Percentiles rank a stretch among this genome's conserved stretches.
These are phyloP conservation scores for Hevea brasiliensis DNA, from an alignment of 345 rosid genomes.

Conservation along the genomic window DNA sequence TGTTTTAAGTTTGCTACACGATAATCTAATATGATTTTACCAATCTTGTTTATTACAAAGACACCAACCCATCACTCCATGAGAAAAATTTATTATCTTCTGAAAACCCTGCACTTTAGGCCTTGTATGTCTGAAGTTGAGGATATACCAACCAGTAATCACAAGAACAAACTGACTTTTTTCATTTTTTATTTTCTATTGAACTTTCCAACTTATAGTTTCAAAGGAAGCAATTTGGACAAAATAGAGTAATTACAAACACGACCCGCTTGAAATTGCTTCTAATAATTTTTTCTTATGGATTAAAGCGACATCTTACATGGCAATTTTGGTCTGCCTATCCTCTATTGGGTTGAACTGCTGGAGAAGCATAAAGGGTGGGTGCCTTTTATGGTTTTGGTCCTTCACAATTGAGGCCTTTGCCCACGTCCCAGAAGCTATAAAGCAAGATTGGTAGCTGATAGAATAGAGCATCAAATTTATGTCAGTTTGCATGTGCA, in stretches of 20 bases:
- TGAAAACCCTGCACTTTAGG: neutral
- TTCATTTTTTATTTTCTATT: neutral
- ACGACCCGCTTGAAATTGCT: too few relatives aligned
- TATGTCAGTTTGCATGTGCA: constrained; percentile 40
- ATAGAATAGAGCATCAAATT: constrained; percentile 6
- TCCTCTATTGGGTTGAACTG: neutral
- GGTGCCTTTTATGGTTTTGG: neutral
- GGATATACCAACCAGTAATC: neutral
- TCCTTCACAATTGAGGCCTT: neutral
- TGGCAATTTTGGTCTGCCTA: neutral
- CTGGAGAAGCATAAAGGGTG: neutral
- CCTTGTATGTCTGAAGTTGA: too few relatives aligned
- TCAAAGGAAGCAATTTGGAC: too few relatives aligned
- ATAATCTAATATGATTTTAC: too few relatives aligned
- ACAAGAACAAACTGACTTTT: neutral
- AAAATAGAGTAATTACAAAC: too few relatives aligned
- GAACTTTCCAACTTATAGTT: too few relatives aligned
- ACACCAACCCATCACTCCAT: neutral
- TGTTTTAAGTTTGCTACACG: too few relatives aligned
- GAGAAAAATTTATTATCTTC: too few relatives aligned
- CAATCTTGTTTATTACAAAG: neutral
- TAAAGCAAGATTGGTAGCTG: neutral
- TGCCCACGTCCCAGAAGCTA: neutral
- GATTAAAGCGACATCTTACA: too few relatives aligned
- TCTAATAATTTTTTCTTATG: too few relatives aligned